Evolutionary conservation across 2,329 filamentous ascomycete genomes (phyloP).

Genomic region (Lasiodiplodia sp.): DNA sequence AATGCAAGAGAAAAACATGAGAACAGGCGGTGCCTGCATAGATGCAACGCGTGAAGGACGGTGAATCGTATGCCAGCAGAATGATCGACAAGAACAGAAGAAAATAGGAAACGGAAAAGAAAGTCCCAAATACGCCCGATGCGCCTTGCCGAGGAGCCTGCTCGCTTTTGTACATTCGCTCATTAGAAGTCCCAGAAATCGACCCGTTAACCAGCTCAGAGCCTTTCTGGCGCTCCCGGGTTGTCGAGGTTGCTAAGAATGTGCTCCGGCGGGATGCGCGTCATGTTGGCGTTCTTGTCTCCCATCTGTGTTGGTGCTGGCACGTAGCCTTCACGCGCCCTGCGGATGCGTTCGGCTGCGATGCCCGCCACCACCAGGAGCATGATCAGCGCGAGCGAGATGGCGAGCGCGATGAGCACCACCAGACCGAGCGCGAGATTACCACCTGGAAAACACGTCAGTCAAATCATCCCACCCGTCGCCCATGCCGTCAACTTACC

Average conservation of each 20-base stretch:
- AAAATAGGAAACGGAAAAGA: slow-evolving; percentile 4
- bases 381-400: slow-evolving; percentile 79
- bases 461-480: neutral
- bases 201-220: slow-evolving; percentile 35
- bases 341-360: slow-evolving; percentile 75
- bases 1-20: slow-evolving; percentile 14
- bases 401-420: slow-evolving; percentile 80
- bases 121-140: slow-evolving; percentile 22
- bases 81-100: slow-evolving; percentile 23
- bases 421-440: slow-evolving; percentile 74
- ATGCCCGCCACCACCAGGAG: slow-evolving; percentile 79
- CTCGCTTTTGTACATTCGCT: slow-evolving; percentile 28
- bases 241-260: slow-evolving; percentile 44
- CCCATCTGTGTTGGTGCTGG: slow-evolving; percentile 70
- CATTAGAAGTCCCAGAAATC: slow-evolving; percentile 12
- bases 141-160: slow-evolving; percentile 26
- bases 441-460: slow-evolving; percentile 15
- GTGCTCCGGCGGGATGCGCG: slow-evolving; percentile 58
- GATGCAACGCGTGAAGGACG: slow-evolving; percentile 20
- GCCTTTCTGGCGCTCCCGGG: slow-evolving; percentile 43
- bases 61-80: slow-evolving; percentile 25
- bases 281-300: slow-evolving; percentile 57
- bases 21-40: slow-evolving; percentile 24
- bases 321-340: slow-evolving; percentile 79
- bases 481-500: slow-evolving; percentile 57